These are phyloP conservation scores for Gaeumannomyces sp. DNA, from an alignment of 2,329 filamentous ascomycete species.

Conservation along the genomic window DNA sequence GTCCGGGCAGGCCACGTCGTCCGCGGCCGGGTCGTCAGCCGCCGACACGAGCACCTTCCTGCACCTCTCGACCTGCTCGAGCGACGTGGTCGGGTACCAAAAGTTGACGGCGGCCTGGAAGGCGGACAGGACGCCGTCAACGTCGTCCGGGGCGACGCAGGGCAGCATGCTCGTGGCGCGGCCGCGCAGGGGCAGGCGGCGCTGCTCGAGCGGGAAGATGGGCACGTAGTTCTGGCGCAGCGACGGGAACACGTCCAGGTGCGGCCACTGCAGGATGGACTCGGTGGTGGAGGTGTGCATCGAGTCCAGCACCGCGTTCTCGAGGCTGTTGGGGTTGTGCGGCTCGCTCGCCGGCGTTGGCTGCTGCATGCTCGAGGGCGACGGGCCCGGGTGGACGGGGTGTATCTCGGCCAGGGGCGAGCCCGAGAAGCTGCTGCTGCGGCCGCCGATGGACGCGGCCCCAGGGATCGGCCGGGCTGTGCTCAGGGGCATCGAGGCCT, in stretches of 20 bases:
- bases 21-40: background rate
- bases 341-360: conserved; percentile 15
- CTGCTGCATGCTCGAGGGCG: background rate
- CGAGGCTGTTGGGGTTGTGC: conserved; percentile 24
- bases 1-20: conserved; percentile 28
- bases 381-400: conserved; percentile 1
- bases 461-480: conserved; percentile 9
- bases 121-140: conserved; percentile 33
- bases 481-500: conserved; percentile 5
- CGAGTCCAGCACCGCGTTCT: conserved; percentile 42
- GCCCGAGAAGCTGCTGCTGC: conserved; percentile 16
- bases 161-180: conserved; percentile 32
- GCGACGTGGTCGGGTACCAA: conserved; percentile 46
- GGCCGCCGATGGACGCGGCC: conserved; percentile 7
- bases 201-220: conserved; percentile 42
- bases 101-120: conserved; percentile 45
- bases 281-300: conserved; percentile 46
- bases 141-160: conserved; percentile 34
- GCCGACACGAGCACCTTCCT: background rate
- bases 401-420: conserved; percentile 16
- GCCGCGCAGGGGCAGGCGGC: conserved; percentile 29
- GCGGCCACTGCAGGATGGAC: conserved; percentile 44
- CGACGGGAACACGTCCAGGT: conserved; percentile 38
- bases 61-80: conserved; percentile 25
- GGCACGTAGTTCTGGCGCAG: conserved; percentile 36